phyloP scores from a whole-genome alignment of 2,329 filamentous ascomycete genomes.

The Alternaria gaisen region DNA sequence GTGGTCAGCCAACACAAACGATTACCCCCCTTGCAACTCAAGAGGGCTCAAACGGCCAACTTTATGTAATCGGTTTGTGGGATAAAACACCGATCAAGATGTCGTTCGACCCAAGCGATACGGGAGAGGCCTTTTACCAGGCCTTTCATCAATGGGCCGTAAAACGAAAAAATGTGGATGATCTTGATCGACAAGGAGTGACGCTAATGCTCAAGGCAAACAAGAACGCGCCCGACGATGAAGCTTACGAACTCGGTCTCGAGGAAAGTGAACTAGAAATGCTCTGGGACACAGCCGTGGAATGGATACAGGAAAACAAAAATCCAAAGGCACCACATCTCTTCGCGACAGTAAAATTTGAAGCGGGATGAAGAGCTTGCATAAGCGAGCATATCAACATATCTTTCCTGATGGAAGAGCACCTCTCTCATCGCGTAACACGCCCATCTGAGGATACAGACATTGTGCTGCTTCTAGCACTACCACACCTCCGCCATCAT shows the following conservation, averaged over 20 bases:
- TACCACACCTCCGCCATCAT: neutral
- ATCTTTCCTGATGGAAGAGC: neutral
- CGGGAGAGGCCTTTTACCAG: neutral
- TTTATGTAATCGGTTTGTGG: neutral
- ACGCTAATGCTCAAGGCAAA: neutral
- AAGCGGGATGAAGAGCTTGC: neutral
- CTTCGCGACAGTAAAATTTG: neutral
- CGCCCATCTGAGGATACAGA: neutral
- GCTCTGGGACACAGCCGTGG: neutral
- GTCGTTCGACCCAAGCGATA: neutral
- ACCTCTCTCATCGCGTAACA: neutral
- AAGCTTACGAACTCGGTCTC: neutral
- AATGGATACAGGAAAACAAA: neutral
- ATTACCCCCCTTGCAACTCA: neutral
- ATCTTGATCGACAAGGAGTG: neutral
- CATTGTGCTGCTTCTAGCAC: neutral
- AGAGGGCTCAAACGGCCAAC: neutral
- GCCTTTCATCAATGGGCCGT: neutral
- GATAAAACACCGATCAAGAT: neutral
- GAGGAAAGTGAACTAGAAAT: neutral
- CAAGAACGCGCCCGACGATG: neutral
- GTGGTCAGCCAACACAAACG: neutral
- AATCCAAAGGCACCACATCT: neutral
- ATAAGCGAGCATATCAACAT: neutral
- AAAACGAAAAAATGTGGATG: neutral